phyloP scores from a whole-genome alignment of 2,329 filamentous ascomycete genomes.

The Diaporthe sp. region DNA sequence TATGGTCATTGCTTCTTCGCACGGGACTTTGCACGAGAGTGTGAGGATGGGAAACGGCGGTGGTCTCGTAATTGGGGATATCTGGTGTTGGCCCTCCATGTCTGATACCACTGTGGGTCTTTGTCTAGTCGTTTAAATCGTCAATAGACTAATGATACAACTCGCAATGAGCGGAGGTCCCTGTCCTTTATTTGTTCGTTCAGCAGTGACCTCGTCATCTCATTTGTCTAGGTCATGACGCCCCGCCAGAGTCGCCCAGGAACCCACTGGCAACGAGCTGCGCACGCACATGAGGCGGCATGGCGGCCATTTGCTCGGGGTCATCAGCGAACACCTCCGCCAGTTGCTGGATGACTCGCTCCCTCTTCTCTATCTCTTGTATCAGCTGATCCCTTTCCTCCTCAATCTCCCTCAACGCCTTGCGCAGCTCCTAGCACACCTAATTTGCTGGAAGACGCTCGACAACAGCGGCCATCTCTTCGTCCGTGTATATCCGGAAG shows the following conservation, averaged over 20 bases:
- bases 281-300: not conserved
- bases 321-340: not conserved
- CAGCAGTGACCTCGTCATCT: constrained; percentile 35
- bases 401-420: not conserved
- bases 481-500: constrained; percentile 98
- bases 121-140: constrained; percentile 35
- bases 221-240: constrained; percentile 36
- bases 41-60: not conserved
- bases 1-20: not conserved
- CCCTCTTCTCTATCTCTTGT: not conserved
- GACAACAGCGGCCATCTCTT: constrained; percentile 96
- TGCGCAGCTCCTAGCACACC: not conserved
- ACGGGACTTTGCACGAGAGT: not conserved
- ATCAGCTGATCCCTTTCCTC: constrained; percentile 14
- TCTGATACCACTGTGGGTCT: constrained; percentile 23
- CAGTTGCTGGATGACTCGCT: not conserved
- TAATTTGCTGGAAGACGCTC: constrained; percentile 82
- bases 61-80: not conserved
- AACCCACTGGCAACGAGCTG: not conserved
- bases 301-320: not conserved
- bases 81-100: constrained; percentile 17
- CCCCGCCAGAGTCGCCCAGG: not conserved
- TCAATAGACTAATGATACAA: constrained; percentile 41
- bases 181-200: constrained; percentile 1
- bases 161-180: not conserved